phyloP scores from a whole-genome alignment of 768 basidiomycete species.

The Russula sp. region DNA sequence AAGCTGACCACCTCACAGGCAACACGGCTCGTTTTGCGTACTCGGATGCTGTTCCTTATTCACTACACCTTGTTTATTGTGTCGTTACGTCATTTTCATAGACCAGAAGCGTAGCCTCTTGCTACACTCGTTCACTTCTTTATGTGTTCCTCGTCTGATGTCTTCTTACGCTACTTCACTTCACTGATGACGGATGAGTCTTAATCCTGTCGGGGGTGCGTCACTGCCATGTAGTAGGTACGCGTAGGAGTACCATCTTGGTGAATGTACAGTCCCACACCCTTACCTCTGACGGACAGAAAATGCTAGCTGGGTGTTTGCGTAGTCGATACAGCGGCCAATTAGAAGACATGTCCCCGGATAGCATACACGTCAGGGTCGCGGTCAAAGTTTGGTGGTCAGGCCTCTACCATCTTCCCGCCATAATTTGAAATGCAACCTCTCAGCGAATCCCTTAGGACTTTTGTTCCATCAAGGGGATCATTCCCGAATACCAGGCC shows the following conservation, averaged over 20 bases:
- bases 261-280: neutral
- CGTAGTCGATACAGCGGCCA: too few species aligned
- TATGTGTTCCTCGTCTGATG: constrained; percentile 7
- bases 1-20: neutral
- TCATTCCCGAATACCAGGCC: too few species aligned
- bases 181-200: constrained; percentile 5
- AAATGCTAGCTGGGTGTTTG: too few species aligned
- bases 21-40: neutral
- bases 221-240: neutral
- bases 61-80: neutral
- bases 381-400: too few species aligned
- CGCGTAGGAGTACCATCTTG: neutral
- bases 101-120: neutral
- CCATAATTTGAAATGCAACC: too few species aligned
- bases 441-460: too few species aligned
- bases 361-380: too few species aligned
- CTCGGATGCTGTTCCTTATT: neutral
- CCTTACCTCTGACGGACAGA: neutral
- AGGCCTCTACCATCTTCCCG: too few species aligned
- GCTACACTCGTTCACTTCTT: neutral
- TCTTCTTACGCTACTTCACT: neutral
- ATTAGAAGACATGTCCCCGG: too few species aligned
- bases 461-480: too few species aligned
- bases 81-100: neutral
- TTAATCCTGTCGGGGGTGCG: neutral